Conservation (phyloP, 225 moss, liverwort and hornwort species). For the Sphagnum tenellum region DNA sequence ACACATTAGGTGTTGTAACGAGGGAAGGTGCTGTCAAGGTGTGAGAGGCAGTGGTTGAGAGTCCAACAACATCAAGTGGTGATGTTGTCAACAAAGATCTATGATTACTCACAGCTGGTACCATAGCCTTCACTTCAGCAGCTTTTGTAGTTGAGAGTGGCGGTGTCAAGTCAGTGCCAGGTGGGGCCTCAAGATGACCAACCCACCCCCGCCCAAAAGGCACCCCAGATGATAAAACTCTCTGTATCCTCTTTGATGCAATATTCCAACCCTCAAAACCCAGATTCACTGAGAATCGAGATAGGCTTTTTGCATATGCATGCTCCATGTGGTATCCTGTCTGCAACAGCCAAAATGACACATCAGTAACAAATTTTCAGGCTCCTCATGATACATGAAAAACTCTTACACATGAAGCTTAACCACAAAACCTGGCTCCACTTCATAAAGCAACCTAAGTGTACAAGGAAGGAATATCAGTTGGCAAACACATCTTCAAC, state of each 20-base stretch:
- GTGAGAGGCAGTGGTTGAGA: slow-evolving; percentile 18
- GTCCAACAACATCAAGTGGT: slow-evolving; percentile 7
- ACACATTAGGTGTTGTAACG: slow-evolving; percentile 21
- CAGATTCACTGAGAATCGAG: slow-evolving; percentile 35
- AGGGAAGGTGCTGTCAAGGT: slow-evolving; percentile 15
- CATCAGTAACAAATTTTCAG: no score
- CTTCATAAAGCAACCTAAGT: no score
- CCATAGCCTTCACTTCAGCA: slow-evolving; percentile 21
- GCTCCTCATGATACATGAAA: no score
- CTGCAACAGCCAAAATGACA: slow-evolving; percentile 14
- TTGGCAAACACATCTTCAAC: no score
- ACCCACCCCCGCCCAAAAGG: slow-evolving; percentile 59
- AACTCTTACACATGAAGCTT: no score
- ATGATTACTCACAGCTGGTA: slow-evolving; percentile 18
- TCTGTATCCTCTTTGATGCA: slow-evolving; percentile 47
- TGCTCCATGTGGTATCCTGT: slow-evolving; percentile 50
- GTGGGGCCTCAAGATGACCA: slow-evolving; percentile 49
- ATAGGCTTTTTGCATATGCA: slow-evolving; percentile 54
- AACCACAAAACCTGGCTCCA: no score
- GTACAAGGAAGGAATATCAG: no score
- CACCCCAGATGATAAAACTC: slow-evolving; percentile 48
- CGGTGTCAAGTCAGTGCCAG: slow-evolving; percentile 43
- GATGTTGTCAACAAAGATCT: slow-evolving; percentile 11
- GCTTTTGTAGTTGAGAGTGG: background rate
- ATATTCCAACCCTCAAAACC: slow-evolving; percentile 48